phyloP scores from a whole-genome alignment of 305 asterid species.

The Solanum hybrid region DNA sequence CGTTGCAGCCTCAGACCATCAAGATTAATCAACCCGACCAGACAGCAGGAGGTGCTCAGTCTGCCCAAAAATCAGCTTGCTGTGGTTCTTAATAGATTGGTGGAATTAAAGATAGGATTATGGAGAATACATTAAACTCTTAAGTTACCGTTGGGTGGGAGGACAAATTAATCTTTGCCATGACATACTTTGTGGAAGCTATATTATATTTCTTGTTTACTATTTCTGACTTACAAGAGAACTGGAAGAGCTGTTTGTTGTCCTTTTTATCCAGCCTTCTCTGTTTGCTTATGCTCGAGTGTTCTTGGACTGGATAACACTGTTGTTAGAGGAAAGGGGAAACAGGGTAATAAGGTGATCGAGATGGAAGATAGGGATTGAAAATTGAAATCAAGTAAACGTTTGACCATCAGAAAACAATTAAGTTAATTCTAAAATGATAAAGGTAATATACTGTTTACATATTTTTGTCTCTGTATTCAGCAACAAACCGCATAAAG shows the following conservation, averaged over 20 bases:
- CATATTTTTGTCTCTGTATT: neutral
- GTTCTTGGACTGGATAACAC: neutral
- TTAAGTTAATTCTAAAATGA: neutral
- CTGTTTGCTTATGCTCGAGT: neutral
- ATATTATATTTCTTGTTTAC: neutral
- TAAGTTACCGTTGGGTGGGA: conserved; percentile 21
- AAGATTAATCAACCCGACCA: conserved; percentile 66
- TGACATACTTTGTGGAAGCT: conserved; percentile 9
- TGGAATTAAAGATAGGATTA: conserved; percentile 14
- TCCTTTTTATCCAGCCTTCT: neutral
- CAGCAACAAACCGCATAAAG: neutral
- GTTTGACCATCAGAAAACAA: neutral
- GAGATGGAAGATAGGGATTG: neutral
- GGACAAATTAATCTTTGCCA: conserved; percentile 24
- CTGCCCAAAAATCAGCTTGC: conserved; percentile 72
- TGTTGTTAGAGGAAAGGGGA: neutral
- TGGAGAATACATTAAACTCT: conserved; percentile 4
- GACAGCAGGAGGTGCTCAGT: conserved; percentile 35
- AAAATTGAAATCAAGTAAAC: neutral
- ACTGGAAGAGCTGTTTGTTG: neutral
- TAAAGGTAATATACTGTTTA: neutral
- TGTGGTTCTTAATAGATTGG: conserved; percentile 50
- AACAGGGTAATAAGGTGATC: neutral
- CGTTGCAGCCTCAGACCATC: conserved; percentile 69
- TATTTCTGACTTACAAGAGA: neutral